Conservation (phyloP, 176 grass and related monocot species). For the Oryza glumipatula region DNA sequence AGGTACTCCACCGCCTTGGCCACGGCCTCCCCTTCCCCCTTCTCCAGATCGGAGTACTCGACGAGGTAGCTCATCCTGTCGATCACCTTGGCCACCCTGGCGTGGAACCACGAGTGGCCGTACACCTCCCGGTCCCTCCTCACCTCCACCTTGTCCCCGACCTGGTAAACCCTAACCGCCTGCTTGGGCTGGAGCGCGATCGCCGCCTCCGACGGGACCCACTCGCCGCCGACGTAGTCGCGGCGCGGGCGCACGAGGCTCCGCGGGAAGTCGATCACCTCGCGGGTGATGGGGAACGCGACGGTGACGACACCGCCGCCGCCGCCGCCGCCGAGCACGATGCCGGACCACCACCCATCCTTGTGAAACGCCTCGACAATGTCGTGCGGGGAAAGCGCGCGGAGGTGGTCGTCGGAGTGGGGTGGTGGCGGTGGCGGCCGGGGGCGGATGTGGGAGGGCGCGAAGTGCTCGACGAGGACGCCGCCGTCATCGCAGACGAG, state of each 20-base stretch:
- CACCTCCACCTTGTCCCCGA: constrained; percentile 62
- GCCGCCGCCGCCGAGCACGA: constrained; percentile 28
- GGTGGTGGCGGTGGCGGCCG: neutral
- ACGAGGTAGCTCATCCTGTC: constrained; percentile 47
- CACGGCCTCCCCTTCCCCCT: neutral
- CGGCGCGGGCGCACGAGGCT: constrained; percentile 49
- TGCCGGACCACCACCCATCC: constrained; percentile 81
- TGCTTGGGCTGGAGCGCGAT: constrained; percentile 22
- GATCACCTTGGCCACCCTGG: constrained; percentile 43
- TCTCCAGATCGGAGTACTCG: constrained; percentile 49
- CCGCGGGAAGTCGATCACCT: constrained; percentile 49
- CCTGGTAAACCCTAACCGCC: constrained; percentile 26
- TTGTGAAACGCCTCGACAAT: constrained; percentile 75
- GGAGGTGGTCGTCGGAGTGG: neutral
- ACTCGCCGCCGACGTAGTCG: constrained; percentile 45
- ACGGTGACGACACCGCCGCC: constrained; percentile 4
- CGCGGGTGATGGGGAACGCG: constrained; percentile 64
- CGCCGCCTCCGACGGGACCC: constrained; percentile 32
- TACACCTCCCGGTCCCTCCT: constrained; percentile 35
- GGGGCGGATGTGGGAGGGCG: constrained; percentile 42
- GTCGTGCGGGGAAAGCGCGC: constrained; percentile 29
- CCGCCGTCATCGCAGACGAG: constrained; percentile 50
- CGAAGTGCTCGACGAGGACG: constrained; percentile 52
- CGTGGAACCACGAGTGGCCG: constrained; percentile 64
- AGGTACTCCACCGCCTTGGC: constrained; percentile 54